Evolutionary conservation across 2,329 filamentous ascomycete species (phyloP), one percentile per base, ranked within the genome.

Genomic region (Magnaporthiopsis poae): DNA sequence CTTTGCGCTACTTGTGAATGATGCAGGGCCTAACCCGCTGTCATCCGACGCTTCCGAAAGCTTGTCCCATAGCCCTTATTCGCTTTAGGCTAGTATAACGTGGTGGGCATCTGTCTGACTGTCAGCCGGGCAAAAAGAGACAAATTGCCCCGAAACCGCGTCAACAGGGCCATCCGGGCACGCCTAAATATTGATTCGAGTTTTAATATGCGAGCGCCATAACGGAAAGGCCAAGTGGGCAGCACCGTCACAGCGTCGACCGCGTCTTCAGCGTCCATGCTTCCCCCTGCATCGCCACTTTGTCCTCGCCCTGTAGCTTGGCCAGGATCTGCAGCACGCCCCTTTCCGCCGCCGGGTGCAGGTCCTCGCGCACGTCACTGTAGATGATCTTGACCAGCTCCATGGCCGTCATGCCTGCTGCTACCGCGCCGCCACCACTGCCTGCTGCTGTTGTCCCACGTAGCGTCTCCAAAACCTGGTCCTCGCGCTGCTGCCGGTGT

Each of bases 341-440:
- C 60, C 84, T 82, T 69, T 90, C 87, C 0, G 95, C 95, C 11
- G 93, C 88, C 13, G 82, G 74, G 76, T 93, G 90, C 70, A 98
- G 80, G 72, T 82, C 86, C 74, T 90, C 86, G 0, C 90, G 88
- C 29, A 96, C 88, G 72, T 91, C 88, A 65, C 82, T 84, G 75
- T 99, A 99, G 46, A 99, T 91, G 39, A 90, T 80, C 76, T 90
- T 90, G n/a, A 97, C 94, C 69, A 98, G 81, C 67, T 94, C 91
- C 84, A 92, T 88, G 11, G 87, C 82, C 8, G 84, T 86, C 90
- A 89, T 92, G 0, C 76, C 75, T 18, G 15, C 35, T 35, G 63
- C 31, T 21, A 35, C 62, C 12, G 27, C 27, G 27, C 27, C 27
- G 27, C 27, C 27, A 27, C 27, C 27, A 27, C 27, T 27, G 27